Evolutionary conservation across 23 red algal species (phyloP).

Genomic region (Gracilaria gracilis): DNA sequence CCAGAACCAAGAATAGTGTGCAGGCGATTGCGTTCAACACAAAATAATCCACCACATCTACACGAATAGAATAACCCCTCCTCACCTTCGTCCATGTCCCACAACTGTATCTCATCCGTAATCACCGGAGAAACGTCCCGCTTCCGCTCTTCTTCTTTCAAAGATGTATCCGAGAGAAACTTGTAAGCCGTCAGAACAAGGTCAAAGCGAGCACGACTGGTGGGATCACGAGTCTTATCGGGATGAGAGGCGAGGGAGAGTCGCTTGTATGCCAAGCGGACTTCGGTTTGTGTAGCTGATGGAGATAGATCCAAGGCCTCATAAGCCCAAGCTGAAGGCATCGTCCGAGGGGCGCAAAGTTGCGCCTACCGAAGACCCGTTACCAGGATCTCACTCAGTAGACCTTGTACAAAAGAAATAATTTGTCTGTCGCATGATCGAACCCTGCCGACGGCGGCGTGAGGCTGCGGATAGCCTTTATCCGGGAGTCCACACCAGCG

Average conservation of each 20-base stretch:
- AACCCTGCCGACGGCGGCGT: no score
- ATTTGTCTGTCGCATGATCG: no score
- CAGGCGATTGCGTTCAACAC: neutral
- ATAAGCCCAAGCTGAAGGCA: neutral
- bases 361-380: no score
- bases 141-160: neutral
- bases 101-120: neutral
- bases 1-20: neutral
- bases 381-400: no score
- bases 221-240: slow-evolving; percentile 11
- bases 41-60: slow-evolving; percentile 5
- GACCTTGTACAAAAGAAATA: no score
- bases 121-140: neutral
- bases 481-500: no score
- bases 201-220: slow-evolving; percentile 14
- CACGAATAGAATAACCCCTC: neutral
- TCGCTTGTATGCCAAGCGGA: slow-evolving; percentile 10
- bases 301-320: neutral
- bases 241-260: slow-evolving; percentile 1
- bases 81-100: neutral
- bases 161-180: neutral
- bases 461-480: no score
- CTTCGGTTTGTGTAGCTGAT: neutral
- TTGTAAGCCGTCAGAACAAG: neutral
- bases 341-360: neutral